Evolutionary conservation across 257 asterid species (phyloP), one percentile per base, ranked within the genome.

Genomic region (Euphrasia confusa): DNA sequence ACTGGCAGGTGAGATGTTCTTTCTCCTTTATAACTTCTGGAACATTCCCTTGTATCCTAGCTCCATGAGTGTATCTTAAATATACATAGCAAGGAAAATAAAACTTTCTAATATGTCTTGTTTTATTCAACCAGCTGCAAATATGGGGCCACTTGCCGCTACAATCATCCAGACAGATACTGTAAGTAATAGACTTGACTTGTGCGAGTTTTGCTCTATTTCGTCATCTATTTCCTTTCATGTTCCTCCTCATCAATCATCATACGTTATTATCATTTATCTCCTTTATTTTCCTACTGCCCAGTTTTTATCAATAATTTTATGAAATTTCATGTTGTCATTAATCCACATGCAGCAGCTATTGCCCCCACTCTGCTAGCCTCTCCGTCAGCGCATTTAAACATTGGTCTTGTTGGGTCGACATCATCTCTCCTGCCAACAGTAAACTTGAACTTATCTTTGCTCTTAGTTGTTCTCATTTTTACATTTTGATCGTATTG

Each of bases 111-210:
- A 78, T 88, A 92, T 68, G 49, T 56, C 53, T 61, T 68, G 45
- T 72, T 67, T 47, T 66, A 71, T 54, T 70, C 65, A 47, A 77
- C 68, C 93, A 93, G 99, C 80, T 89, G 99, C 57, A 93, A 93
- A 83, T 93, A 81, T 78, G 97, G 99, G 60, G 77, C 82, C 68
- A 79, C 85, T 54, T 93, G 99, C 78, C 96, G 94, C 71, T 93
- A 86, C 79, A 89, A 77, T 70, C 99, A 93, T 78, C 97, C 99
- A 15, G 99, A 89, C 37, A 78, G 91, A 87, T 77, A 80, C 52
- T 80, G 99, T 87, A 72, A 65, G 73, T 53, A 53, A 68, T 55
- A 24, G 64, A 44, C 15, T 48, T 48, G 26, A n/a, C 11, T 21
- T 53, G 17, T 24, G 58, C 58, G 5, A 53, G 32, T 21, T 53